These are phyloP conservation scores for Neurospora terricola DNA, from an alignment of 495 filamentous ascomycete genomes.

Conservation along the genomic window DNA sequence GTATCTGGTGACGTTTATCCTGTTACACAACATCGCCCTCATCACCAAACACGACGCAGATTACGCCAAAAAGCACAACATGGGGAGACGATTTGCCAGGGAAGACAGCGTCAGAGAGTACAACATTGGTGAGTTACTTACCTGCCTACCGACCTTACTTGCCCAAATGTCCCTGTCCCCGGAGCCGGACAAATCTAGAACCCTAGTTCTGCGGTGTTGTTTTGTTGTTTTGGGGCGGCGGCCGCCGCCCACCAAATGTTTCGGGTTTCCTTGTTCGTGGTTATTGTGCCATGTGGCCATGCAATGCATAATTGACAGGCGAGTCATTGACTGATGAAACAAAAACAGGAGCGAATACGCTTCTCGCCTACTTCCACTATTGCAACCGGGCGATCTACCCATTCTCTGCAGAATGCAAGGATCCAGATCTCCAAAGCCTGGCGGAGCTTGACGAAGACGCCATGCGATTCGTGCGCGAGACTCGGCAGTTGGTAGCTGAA, in stretches of 20 bases:
- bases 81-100: constrained; percentile 41
- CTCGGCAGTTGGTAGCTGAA: constrained; percentile 23
- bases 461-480: constrained; percentile 29
- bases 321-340: constrained; percentile 2
- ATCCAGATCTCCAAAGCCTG: constrained; percentile 34
- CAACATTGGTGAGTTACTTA: constrained; percentile 33
- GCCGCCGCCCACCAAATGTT: not conserved
- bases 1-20: constrained; percentile 47
- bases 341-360: constrained; percentile 42
- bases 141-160: constrained; percentile 1
- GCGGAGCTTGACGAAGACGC: constrained; percentile 33
- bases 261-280: not conserved
- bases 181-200: not conserved
- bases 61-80: constrained; percentile 44
- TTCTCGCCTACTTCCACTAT: constrained; percentile 50
- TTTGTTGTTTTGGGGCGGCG: not conserved
- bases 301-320: not conserved
- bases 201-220: not conserved
- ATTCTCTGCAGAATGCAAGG: constrained; percentile 39
- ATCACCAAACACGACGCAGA: constrained; percentile 46
- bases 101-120: constrained; percentile 42
- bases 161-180: not conserved
- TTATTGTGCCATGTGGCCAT: not conserved
- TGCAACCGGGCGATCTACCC: constrained; percentile 45
- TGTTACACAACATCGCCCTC: constrained; percentile 48